Conservation (phyloP, 177 flowering plant species). For the Vitis hybrid region DNA sequence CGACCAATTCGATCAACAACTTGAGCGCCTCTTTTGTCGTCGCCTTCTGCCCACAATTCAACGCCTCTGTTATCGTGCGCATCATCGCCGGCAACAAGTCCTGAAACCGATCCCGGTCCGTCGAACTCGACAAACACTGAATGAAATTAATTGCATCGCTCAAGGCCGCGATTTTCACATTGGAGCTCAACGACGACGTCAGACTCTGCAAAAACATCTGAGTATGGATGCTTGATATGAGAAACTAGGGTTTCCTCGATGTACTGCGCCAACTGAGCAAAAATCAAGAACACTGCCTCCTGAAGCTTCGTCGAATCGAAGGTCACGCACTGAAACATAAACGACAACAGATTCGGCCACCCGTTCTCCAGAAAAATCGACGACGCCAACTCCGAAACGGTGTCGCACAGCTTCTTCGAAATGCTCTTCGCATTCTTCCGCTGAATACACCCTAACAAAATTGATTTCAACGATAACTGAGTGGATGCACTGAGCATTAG, state of each 20-base stretch:
- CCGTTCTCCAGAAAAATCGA: conserved; percentile 45
- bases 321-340: conserved; percentile 56
- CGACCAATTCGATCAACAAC: no score
- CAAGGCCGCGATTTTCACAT: conserved; percentile 59
- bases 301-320: conserved; percentile 40
- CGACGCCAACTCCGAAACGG: conserved; percentile 58
- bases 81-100: conserved; percentile 9
- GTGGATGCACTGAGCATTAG: conserved; percentile 32
- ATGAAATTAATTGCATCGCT: conserved; percentile 64
- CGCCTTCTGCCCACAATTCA: no score
- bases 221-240: conserved; percentile 36
- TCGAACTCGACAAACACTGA: conserved; percentile 49
- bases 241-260: conserved; percentile 53
- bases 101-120: conserved; percentile 69
- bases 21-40: no score
- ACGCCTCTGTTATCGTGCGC: no score
- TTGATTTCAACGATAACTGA: conserved; percentile 44
- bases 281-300: conserved; percentile 55
- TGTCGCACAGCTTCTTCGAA: conserved; percentile 58
- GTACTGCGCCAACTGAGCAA: conserved; percentile 56
- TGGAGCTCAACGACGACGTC: conserved; percentile 20
- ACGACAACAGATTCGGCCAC: conserved; percentile 61
- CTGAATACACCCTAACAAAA: conserved; percentile 37
- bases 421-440: conserved; percentile 42
- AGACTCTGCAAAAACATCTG: conserved; percentile 40